A percentile compares a stretch with the other conserved stretches of the same genome.
These are phyloP conservation scores for Bipolaris sorokiniana DNA, from an alignment of 2,329 filamentous ascomycete species.

Conservation along the genomic window DNA sequence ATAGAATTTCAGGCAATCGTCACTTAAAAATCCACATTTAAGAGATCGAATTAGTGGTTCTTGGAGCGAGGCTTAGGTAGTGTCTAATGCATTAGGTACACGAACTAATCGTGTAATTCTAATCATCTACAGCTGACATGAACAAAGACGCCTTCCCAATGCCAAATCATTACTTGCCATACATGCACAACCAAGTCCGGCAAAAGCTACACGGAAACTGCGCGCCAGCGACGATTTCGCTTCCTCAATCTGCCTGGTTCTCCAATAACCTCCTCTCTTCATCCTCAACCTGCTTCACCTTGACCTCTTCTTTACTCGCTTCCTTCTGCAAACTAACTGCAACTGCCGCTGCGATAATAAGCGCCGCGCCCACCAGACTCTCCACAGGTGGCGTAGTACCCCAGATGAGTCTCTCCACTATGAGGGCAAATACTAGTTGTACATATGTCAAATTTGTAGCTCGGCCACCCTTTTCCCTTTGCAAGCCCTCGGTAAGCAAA, in stretches of 20 bases:
- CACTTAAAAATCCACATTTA: background rate
- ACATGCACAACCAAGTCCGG: background rate
- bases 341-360: slow-evolving; percentile 37
- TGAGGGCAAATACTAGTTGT: slow-evolving; percentile 69
- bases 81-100: background rate
- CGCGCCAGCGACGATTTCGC: background rate
- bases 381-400: slow-evolving; percentile 38
- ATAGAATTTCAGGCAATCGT: background rate
- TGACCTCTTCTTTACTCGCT: slow-evolving; percentile 10
- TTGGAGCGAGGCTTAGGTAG: background rate
- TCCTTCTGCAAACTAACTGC: slow-evolving; percentile 36
- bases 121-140: background rate
- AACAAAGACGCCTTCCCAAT: background rate
- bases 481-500: slow-evolving; percentile 74
- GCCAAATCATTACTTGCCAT: background rate
- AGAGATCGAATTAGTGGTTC: background rate
- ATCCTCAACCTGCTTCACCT: slow-evolving; percentile 19
- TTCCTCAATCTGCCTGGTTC: slow-evolving; percentile 4
- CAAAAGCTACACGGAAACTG: background rate
- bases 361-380: slow-evolving; percentile 30
- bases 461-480: slow-evolving; percentile 67
- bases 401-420: slow-evolving; percentile 66
- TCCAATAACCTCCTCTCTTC: slow-evolving; percentile 34
- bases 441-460: slow-evolving; percentile 70
- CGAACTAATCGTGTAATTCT: background rate